Conservation (phyloP, 108 stramenopile genomes). For the Stephanodiscus minutulus region DNA sequence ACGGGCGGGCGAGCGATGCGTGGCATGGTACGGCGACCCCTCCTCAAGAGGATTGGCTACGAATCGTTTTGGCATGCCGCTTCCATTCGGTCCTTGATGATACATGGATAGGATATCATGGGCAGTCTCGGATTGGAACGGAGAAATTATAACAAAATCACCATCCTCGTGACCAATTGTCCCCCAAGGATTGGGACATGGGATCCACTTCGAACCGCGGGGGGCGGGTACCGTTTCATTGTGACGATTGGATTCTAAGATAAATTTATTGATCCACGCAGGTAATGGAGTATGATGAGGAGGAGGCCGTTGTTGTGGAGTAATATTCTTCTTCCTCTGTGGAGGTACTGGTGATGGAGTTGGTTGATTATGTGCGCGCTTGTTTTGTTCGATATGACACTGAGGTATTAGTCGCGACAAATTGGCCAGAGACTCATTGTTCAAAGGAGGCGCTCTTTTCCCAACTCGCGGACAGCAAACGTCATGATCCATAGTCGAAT, state of each 20-base stretch:
- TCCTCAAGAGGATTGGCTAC: conserved; percentile 51
- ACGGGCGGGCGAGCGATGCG: conserved; percentile 60
- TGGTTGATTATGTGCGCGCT: not conserved
- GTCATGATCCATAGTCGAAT: conserved; percentile 9
- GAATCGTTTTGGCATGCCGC: conserved; percentile 49
- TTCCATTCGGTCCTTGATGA: conserved; percentile 24
- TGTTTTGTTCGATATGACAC: not conserved
- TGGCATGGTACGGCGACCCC: conserved; percentile 56
- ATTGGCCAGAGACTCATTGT: not conserved
- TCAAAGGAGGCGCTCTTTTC: not conserved
- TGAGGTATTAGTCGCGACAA: not conserved
- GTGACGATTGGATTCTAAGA: conserved; percentile 14
- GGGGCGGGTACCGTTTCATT: conserved; percentile 23
- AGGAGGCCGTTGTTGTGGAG: not conserved
- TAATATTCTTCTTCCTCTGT: conserved; percentile 1
- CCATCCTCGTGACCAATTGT: conserved; percentile 53
- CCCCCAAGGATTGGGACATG: conserved; percentile 76
- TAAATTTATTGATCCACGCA: conserved; percentile 33
- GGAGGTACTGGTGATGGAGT: conserved; percentile 22
- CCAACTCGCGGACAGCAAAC: conserved; percentile 14
- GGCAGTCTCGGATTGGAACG: conserved; percentile 40
- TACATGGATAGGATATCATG: conserved; percentile 37
- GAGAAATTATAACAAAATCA: conserved; percentile 68
- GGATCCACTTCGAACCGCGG: conserved; percentile 51
- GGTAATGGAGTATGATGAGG: conserved; percentile 15